Evolutionary conservation across 257 asterid species (phyloP), one percentile per base, ranked within the genome.

Genomic region (Lycium ferocissimum): DNA sequence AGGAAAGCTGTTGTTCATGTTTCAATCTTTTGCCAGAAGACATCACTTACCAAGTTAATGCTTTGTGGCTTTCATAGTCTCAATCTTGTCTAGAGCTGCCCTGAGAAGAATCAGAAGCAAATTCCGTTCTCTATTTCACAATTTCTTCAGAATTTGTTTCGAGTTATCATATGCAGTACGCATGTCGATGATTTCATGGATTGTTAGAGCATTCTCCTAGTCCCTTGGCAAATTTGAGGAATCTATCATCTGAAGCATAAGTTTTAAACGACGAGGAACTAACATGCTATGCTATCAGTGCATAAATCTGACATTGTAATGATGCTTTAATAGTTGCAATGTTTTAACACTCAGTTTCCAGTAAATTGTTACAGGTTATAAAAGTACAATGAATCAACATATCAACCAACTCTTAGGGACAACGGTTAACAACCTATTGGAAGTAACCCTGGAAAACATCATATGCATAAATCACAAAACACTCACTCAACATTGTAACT

Each of bases 91-190:
- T 57, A 94, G 93, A 86, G 91, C 91, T 13, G 93, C 95, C 62
- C 89, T 91, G 7, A 90, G 89, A 80, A 95, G 96, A 53, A 88
- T 84, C 63, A 83, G 65, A 59, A 93, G 90, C 86, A 95, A 85
- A 62, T 91, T 95, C 10, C 98, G 96, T 83, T 92, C 94, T 86
- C 89, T 91, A 18, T 92, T 91, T 5, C 95, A 92, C 87, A 94
- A 81, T 88, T 90, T 94, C 84, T 87, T 59, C 61, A 94, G 90
- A 11, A 93, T 93, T 22, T 91, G 86, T 88, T 90, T 95, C 96
- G 96, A 95, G 82, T 91, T 91, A 87, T 90, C 93, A 84, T 82
- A 91, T 49, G 80, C 86, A 71, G 89, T 83, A 26, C 59, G 89
- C 79, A 73, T 83, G 58, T 56, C 72, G 53, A 69, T 89, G 70